Evolutionary conservation across 2,329 filamentous ascomycete genomes (phyloP), one percentile per base, ranked within the genome.

Genomic region (Aureobasidium sp.): DNA sequence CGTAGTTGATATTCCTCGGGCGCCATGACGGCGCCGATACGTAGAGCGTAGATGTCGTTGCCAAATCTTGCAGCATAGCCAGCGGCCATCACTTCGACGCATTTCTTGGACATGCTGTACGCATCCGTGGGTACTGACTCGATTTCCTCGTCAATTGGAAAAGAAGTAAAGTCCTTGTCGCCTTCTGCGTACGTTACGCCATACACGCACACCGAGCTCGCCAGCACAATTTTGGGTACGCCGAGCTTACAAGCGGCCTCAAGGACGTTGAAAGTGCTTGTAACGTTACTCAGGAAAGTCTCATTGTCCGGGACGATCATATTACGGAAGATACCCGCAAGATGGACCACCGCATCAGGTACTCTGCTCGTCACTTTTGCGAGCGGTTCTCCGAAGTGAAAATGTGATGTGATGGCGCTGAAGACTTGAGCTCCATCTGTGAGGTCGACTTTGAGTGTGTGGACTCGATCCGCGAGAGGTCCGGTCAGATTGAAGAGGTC

Each of bases 341-440:
- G 87, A 73, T 91, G 88, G 59, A 91, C 88, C 60, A 91, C 85
- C 0, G 85, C 88, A 71, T 90, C 87, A 0, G 88, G 88, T 0
- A 80, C 79, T 0, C 75, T 72, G 23, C 80, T 82, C 5, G 78
- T 75, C 51, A 78, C 66, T 59, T 79, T 75, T n/a, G 80, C 78
- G 33, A 81, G 81, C 70, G 84, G 85, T 60, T 82, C 83, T 16
- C 73, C 73, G 70, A 87, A 83, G 71, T 84, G 78, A 76, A 88
- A 89, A 70, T 90, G 87, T 0, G 84, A 86, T 16, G 82, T 84
- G 15, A 88, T 72, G 7, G 85, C 85, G 66, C 85, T 86, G 79
- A 85, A 88, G 64, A 86, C 84, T 72, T 88, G 85, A 27, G 85
- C 86, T 48, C 77, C 80, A 69, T 87, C 80, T 11, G 86, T 87